Conservation (phyloP, 129 eudicot species). For the Flaveria linearis region DNA sequence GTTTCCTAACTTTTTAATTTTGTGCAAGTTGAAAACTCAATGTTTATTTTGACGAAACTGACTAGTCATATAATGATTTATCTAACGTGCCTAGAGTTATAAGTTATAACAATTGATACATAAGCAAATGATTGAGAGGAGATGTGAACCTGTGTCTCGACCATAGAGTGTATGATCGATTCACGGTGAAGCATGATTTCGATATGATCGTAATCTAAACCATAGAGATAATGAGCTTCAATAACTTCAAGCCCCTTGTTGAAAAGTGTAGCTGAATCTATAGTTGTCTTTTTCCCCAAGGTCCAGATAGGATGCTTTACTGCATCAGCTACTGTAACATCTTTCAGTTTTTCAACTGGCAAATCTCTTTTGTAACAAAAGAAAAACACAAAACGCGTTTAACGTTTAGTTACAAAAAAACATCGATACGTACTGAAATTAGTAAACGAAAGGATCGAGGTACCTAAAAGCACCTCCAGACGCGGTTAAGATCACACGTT, state of each 20-base stretch:
- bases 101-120: too few species aligned
- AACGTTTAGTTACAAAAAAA: not conserved
- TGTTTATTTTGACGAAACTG: too few species aligned
- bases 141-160: constrained; percentile 80
- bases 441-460: not conserved
- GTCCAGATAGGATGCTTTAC: constrained; percentile 96
- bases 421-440: not conserved
- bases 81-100: too few species aligned
- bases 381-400: constrained; percentile 7
- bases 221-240: constrained; percentile 94
- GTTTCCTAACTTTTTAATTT: too few species aligned
- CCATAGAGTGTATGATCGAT: constrained; percentile 94
- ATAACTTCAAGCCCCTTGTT: constrained; percentile 98
- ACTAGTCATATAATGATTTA: too few species aligned
- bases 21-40: too few species aligned
- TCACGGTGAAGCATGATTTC: constrained; percentile 94
- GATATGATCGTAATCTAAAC: constrained; percentile 76
- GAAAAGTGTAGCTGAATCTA: constrained; percentile 93
- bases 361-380: constrained; percentile 55
- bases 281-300: constrained; percentile 93
- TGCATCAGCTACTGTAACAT: constrained; percentile 90
- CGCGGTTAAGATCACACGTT: constrained; percentile 90
- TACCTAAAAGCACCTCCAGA: constrained; percentile 98
- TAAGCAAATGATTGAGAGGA: too few species aligned
- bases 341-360: constrained; percentile 89